phyloP scores from a whole-genome alignment of 768 basidiomycete genomes.

The Lactarius evosmus region DNA sequence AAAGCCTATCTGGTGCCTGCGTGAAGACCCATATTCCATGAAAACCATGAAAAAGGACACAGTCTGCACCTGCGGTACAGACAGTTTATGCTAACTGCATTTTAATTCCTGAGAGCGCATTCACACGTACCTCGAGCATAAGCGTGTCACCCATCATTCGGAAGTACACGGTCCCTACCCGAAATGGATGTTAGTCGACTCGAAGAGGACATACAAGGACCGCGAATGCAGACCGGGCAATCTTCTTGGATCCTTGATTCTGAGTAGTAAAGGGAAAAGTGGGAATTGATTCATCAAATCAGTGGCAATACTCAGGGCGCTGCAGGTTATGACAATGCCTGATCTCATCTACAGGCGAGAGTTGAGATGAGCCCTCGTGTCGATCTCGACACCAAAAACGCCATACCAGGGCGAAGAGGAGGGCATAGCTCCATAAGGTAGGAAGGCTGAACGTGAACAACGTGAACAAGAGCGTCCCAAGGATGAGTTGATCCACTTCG shows the following conservation, averaged over 20 bases:
- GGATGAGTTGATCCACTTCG: conserved; percentile 89
- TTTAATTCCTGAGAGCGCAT: not conserved
- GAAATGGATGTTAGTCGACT: not conserved
- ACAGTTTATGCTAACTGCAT: not conserved
- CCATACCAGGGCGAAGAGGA: conserved; percentile 70
- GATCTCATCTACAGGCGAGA: conserved; percentile 45
- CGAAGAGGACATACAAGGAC: not conserved
- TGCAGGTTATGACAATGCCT: conserved; percentile 55
- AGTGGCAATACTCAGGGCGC: conserved; percentile 58
- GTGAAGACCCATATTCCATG: conserved; percentile 6
- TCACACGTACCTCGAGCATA: conserved; percentile 19
- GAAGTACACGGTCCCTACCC: conserved; percentile 20
- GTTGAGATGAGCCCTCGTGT: not conserved
- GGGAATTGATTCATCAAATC: conserved; percentile 92
- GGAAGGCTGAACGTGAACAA: conserved; percentile 78
- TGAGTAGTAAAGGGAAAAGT: conserved; percentile 80
- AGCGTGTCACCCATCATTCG: conserved; percentile 10
- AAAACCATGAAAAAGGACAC: conserved; percentile 15
- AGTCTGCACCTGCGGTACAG: conserved; percentile 12
- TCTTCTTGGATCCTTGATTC: conserved; percentile 78
- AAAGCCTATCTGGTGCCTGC: not conserved
- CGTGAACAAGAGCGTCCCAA: conserved; percentile 88
- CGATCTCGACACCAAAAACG: not conserved
- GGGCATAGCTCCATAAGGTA: conserved; percentile 83
- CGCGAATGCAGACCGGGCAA: conserved; percentile 58